Evolutionary conservation across 228 moss, liverwort and hornwort genomes (phyloP), one percentile per base, ranked within the genome.

Genomic region (Sphagnum fallax): DNA sequence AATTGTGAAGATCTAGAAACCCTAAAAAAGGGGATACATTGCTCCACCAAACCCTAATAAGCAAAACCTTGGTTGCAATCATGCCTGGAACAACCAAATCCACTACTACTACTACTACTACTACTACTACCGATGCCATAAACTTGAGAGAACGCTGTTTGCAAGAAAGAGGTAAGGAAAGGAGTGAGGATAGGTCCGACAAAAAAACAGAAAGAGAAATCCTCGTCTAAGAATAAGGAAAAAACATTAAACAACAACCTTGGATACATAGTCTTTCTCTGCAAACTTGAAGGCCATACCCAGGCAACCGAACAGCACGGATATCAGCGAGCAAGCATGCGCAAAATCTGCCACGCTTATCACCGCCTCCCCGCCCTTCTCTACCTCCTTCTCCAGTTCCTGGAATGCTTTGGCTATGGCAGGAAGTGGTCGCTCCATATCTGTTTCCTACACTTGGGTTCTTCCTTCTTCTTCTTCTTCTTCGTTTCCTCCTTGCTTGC

Each of bases 201-300:
- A 32, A 32, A 32, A 32, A 32, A 32, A 32, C 32, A 32, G 32
- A 32, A 32, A 32, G 32, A 32, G 32, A 32, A 32, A 32, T 32
- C 32, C 32, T 1, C 32, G 32, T 32, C 32, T 32, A 32, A 32
- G 32, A 32, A 32, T 2, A 32, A 32, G 8, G 55, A 8, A 55
- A 12, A 55, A 1, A 4, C 12, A 8, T 55, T 55, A 55, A 12
- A 55, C 10, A 11, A 64, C 10, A 49, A 93, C 96, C 79, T 92
- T 94, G 66, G 90, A 71, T 11, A 93, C 90, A 64, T 93, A 98
- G 73, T 98, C 98, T 74, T 90, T 93, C 77, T 98, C 94, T 6
- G 92, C 94, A 14, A 98, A 98, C 71, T 94, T 98, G 82, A 94
- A 98, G 48, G 94, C 92, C 13, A 94, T 58, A 52, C 98, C 98